Evolutionary conservation across 2,329 filamentous ascomycete genomes (phyloP), one percentile per base, ranked within the genome.

Genomic region (Rachicladosporium sp.): DNA sequence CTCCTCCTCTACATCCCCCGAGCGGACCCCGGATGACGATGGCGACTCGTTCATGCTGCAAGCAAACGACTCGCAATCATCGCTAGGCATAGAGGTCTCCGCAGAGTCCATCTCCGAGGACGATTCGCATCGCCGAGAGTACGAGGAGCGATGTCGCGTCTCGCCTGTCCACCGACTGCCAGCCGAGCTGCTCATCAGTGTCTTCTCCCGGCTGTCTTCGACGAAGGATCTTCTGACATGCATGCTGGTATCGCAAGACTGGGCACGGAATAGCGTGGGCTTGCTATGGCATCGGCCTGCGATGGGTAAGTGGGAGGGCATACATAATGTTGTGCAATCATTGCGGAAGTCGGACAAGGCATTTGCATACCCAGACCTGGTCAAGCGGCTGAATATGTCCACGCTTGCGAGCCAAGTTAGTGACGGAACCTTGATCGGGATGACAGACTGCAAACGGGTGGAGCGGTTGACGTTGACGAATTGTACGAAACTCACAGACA

Each of bases 241-340:
- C 63, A 88, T 98, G 83, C 70, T 91, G 48, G 88, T 94, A 10
- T 95, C 81, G 55, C 88, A 87, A 62, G 77, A 81, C 46, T 98
- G 91, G 91, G 83, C 91, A 21, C 73, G 82, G 46, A 95, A 95
- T 57, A 81, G 83, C 37, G 91, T 96, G 50, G 89, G 91, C 47
- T 73, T 94, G 48, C 71, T 98, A 13, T 98, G 91, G 91, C 88
- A 95, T 61, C 76, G 91, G 31, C 91, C 91, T 1, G 79, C 85
- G 23, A 96, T 91, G 65, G 87, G 82, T 53, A 85, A 78, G 51
- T 95, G 86, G 82, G 64, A 71, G 10, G 87, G 87, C 56, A 77
- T 95, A 52, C 70, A 78, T 53, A 80, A 69, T 49, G 91, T 98
- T 49, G 88, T 87, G 55, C 70, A 73, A 42, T 88, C 89, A 1